A percentile compares a stretch with the other conserved stretches of the same genome.
phyloP scores from a whole-genome alignment of 2,329 filamentous ascomycete genomes.

The Epichloe bromicola region DNA sequence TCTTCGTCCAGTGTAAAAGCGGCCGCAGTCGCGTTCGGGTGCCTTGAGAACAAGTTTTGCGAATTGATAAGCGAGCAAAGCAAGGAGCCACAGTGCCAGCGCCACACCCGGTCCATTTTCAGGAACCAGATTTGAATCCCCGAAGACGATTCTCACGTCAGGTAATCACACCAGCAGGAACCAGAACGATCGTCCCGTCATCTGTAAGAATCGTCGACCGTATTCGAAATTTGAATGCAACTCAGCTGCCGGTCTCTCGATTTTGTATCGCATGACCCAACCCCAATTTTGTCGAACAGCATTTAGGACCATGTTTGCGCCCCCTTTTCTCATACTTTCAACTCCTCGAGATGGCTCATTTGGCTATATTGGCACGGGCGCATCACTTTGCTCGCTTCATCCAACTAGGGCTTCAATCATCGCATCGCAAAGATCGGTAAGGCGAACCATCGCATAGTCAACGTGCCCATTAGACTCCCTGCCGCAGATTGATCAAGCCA shows the following conservation, averaged over 20 bases:
- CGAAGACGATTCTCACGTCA: neutral
- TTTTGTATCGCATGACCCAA: neutral
- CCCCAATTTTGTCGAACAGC: neutral
- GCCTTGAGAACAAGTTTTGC: neutral
- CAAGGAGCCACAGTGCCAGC: conserved; percentile 5
- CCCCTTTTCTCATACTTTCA: neutral
- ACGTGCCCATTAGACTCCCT: conserved; percentile 2
- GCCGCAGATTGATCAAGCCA: conserved; percentile 14
- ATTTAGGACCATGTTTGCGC: neutral
- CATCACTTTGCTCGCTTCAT: conserved; percentile 39
- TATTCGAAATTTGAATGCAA: neutral
- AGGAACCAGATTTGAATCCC: neutral
- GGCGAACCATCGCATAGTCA: conserved; percentile 1
- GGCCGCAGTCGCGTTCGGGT: conserved; percentile 5
- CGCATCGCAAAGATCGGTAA: conserved; percentile 3
- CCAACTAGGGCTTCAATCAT: conserved; percentile 6
- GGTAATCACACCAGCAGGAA: neutral
- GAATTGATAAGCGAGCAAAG: conserved; percentile 6
- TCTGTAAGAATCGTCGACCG: neutral
- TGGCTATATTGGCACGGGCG: conserved; percentile 20
- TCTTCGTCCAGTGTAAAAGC: conserved; percentile 12
- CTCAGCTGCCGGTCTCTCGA: neutral
- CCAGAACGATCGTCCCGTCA: neutral
- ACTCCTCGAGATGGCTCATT: neutral
- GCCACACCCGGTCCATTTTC: neutral